Conservation (phyloP, 805 yeast species). For the Yarrowia deformans region DNA sequence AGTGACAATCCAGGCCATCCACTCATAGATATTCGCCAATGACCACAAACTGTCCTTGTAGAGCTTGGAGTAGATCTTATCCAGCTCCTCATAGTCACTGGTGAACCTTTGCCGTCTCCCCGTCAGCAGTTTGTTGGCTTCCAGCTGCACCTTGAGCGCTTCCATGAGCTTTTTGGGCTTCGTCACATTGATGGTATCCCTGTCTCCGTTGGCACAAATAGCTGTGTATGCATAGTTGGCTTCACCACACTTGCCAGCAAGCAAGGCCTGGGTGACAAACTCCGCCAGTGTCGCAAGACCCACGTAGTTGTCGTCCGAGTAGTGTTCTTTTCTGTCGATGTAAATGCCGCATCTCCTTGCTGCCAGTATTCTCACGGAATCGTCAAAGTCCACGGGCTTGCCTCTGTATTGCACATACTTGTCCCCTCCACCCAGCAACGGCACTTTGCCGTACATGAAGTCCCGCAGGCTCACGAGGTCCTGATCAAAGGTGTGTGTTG, state of each 20-base stretch:
- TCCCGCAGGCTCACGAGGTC: background rate
- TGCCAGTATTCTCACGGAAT: background rate
- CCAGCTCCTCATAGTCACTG: background rate
- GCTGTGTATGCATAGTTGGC: constrained; percentile 26
- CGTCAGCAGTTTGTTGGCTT: background rate
- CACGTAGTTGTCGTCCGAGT: background rate
- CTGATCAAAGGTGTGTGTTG: background rate
- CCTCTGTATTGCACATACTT: background rate
- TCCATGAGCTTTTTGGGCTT: constrained; percentile 1
- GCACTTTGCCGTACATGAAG: constrained; percentile 9
- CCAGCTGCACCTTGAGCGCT: constrained; percentile 4
- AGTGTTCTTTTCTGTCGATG: background rate
- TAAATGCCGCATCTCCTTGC: background rate
- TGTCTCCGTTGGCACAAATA: background rate
- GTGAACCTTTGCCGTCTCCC: background rate
- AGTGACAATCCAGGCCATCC: constrained; percentile 1
- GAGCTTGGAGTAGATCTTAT: constrained; percentile 5
- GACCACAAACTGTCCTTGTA: constrained; percentile 11
- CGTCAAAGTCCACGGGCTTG: background rate
- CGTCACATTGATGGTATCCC: background rate
- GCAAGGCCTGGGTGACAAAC: background rate
- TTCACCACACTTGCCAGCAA: background rate
- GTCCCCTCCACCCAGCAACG: constrained; percentile 9
- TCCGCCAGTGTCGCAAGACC: background rate
- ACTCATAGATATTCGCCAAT: constrained; percentile 11